Evolutionary conservation across 164 flowering plant genomes (phyloP).

Genomic region (Nymphaea thermarum): DNA sequence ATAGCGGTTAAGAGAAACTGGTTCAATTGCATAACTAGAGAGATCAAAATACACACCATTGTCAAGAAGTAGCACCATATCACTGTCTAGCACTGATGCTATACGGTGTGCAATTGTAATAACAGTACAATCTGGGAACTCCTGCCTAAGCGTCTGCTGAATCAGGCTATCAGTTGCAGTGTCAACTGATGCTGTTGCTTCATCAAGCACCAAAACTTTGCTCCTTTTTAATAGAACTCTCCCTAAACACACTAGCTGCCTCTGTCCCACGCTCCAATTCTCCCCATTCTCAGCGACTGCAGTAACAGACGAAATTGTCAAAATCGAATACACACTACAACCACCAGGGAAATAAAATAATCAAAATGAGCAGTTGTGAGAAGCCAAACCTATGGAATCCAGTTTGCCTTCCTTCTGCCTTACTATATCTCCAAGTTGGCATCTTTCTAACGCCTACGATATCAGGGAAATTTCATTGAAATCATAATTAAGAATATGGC

Average conservation of each 20-base stretch:
- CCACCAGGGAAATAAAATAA: not conserved
- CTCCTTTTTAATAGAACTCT: slow-evolving; percentile 34
- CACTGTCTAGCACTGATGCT: slow-evolving; percentile 33
- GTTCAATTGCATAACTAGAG: not conserved
- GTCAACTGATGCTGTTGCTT: slow-evolving; percentile 56
- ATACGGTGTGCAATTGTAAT: slow-evolving; percentile 40
- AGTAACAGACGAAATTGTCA: not conserved
- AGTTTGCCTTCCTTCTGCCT: slow-evolving; percentile 56
- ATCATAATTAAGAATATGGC: not conserved
- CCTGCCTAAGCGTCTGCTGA: slow-evolving; percentile 26
- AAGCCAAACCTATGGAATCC: slow-evolving; percentile 44
- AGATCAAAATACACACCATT: slow-evolving; percentile 12
- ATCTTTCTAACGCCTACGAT: slow-evolving; percentile 61
- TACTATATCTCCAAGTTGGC: slow-evolving; percentile 78
- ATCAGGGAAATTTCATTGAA: not conserved
- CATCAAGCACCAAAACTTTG: slow-evolving; percentile 43
- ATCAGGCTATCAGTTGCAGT: slow-evolving; percentile 37
- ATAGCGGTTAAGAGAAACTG: no score
- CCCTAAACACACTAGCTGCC: slow-evolving; percentile 44
- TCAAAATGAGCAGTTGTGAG: not conserved
- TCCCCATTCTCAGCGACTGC: slow-evolving; percentile 38
- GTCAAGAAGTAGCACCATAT: slow-evolving; percentile 21
- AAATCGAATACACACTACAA: not conserved
- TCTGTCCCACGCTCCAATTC: slow-evolving; percentile 57
- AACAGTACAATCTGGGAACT: slow-evolving; percentile 26